Evolutionary conservation across 2,329 filamentous ascomycete genomes (phyloP).

Genomic region (Claviceps sp.): DNA sequence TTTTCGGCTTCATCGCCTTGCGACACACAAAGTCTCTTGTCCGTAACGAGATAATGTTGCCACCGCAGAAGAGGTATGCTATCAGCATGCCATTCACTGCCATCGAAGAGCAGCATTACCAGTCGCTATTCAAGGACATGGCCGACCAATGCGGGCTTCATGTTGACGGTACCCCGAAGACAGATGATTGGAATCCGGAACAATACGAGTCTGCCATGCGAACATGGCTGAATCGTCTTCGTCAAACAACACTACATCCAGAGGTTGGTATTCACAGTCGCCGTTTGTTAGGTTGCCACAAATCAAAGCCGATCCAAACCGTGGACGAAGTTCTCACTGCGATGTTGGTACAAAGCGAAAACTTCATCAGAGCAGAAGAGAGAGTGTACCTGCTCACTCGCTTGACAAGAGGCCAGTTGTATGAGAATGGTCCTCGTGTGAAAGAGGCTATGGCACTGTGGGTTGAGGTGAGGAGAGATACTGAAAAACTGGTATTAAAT

Average conservation of each 20-base stretch:
- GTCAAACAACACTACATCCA: slow-evolving; percentile 77
- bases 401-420: slow-evolving; percentile 60
- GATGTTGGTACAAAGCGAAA: slow-evolving; percentile 82
- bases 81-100: slow-evolving; percentile 84
- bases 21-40: slow-evolving; percentile 78
- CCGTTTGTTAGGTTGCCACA: slow-evolving; percentile 46
- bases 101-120: slow-evolving; percentile 84
- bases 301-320: slow-evolving; percentile 57
- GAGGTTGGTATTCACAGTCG: slow-evolving; percentile 60
- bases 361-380: slow-evolving; percentile 52
- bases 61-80: slow-evolving; percentile 71
- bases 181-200: slow-evolving; percentile 51
- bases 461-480: slow-evolving; percentile 40
- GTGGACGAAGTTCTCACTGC: slow-evolving; percentile 75
- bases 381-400: slow-evolving; percentile 49
- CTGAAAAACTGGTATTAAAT: slow-evolving; percentile 41
- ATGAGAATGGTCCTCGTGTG: slow-evolving; percentile 60
- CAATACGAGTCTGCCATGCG: slow-evolving; percentile 61
- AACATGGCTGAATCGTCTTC: slow-evolving; percentile 60
- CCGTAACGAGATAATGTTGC: slow-evolving; percentile 64
- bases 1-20: slow-evolving; percentile 62
- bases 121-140: slow-evolving; percentile 62
- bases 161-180: slow-evolving; percentile 46
- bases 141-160: slow-evolving; percentile 55
- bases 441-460: slow-evolving; percentile 59